Conservation (phyloP, 768 basidiomycete species). For the Hysterangium stoloniferum region DNA sequence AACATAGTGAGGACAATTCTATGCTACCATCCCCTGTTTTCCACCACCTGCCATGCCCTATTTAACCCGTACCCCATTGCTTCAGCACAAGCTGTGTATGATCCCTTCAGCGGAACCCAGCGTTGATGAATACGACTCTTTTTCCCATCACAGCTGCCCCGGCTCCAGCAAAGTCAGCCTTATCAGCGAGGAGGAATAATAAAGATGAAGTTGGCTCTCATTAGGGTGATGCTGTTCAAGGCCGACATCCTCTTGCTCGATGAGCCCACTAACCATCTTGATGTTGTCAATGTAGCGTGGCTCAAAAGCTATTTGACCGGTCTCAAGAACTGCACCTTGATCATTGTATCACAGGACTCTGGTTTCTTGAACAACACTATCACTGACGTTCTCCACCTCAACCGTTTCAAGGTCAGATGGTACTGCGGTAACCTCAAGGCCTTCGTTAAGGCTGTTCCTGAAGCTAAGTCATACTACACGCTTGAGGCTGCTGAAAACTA, state of each 20-base stretch:
- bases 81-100: no score
- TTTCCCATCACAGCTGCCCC: no score
- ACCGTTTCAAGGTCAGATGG: conserved; percentile 95
- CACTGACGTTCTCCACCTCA: conserved; percentile 94
- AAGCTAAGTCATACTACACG: conserved; percentile 97
- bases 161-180: no score
- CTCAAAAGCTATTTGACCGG: conserved; percentile 87
- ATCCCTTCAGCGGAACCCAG: no score
- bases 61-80: no score
- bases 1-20: no score
- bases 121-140: no score
- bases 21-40: conserved; percentile 51
- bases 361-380: conserved; percentile 97
- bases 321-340: conserved; percentile 88
- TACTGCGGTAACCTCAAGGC: conserved; percentile 93
- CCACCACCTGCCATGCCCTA: conserved; percentile 27
- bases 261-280: conserved; percentile 95
- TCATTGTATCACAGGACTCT: conserved; percentile 98
- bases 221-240: conserved; percentile 95
- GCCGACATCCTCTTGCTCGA: conserved; percentile 95
- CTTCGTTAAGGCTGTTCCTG: conserved; percentile 91
- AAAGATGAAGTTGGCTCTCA: conserved; percentile 99
- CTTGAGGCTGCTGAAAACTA: conserved; percentile 95
- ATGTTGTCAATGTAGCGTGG: conserved; percentile 97
- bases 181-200: no score